Percentiles rank a stretch among this genome's conserved stretches.
Evolutionary conservation across 2,329 filamentous ascomycete species (phyloP).

Genomic region (Xenoacremonium recifei): DNA sequence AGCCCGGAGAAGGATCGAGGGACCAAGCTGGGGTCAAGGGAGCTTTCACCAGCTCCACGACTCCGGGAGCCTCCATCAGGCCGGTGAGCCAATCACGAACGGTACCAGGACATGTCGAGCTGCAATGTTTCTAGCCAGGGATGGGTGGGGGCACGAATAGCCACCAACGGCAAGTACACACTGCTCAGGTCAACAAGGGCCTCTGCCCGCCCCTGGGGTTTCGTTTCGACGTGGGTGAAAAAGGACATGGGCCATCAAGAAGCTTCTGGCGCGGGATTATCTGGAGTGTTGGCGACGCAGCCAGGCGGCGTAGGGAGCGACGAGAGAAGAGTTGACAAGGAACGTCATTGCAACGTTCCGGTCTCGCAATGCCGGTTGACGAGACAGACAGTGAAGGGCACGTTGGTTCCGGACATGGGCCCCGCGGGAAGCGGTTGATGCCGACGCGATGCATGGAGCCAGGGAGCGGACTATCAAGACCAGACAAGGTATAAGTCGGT

Average conservation of each 20-base stretch:
- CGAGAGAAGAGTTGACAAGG: slow-evolving; percentile 15
- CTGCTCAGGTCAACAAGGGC: slow-evolving; percentile 4
- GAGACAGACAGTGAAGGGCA: no score
- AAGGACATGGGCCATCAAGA: no score
- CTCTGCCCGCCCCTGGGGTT: slow-evolving; percentile 15
- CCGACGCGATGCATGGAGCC: slow-evolving; percentile 10
- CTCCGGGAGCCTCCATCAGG: slow-evolving; percentile 27
- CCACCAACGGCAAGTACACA: neutral
- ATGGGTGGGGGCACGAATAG: slow-evolving; percentile 12
- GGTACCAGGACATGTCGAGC: slow-evolving; percentile 19
- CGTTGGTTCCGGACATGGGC: no score
- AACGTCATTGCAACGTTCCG: slow-evolving; percentile 10
- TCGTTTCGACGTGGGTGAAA: no score
- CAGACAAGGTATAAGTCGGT: slow-evolving; percentile 16
- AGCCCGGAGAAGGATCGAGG: slow-evolving; percentile 6
- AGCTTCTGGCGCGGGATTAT: slow-evolving; percentile 8
- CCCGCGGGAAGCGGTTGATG: no score
- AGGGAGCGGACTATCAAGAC: slow-evolving; percentile 15
- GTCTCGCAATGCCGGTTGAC: no score
- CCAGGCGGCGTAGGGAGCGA: neutral
- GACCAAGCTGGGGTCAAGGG: neutral
- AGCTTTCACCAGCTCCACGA: slow-evolving; percentile 18
- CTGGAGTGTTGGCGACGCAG: neutral
- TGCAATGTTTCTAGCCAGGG: slow-evolving; percentile 13
- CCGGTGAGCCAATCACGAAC: slow-evolving; percentile 27